phyloP scores from a whole-genome alignment of 371 early-diverging fungal species.

The Rhizopus delemar region DNA sequence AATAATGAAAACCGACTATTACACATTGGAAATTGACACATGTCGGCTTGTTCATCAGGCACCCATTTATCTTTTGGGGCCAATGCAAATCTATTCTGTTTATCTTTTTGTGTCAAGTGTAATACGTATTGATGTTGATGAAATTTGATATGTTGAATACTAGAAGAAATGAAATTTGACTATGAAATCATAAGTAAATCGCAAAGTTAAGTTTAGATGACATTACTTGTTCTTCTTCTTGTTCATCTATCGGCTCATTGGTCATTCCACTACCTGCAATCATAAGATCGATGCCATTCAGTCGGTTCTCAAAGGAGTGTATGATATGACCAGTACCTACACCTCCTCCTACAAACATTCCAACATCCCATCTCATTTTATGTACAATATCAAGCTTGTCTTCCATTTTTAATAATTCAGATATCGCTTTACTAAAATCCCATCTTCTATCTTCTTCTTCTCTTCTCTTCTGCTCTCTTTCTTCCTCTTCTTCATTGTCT shows the following conservation, averaged over 20 bases:
- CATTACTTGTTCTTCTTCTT: conserved; percentile 4
- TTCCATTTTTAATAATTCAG: conserved; percentile 36
- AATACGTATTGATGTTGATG: conserved; percentile 40
- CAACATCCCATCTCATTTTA: conserved; percentile 48
- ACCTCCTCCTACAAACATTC: conserved; percentile 49
- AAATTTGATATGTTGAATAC: conserved; percentile 25
- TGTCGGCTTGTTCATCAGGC: conserved; percentile 35
- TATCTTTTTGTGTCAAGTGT: conserved; percentile 30
- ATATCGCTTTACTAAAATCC: conserved; percentile 34
- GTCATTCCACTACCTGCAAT: conserved; percentile 47
- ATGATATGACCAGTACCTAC: conserved; percentile 50
- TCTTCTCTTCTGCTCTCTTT: conserved; percentile 4
- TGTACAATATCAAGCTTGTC: conserved; percentile 40
- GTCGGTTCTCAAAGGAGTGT: conserved; percentile 34
- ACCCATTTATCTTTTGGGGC: conserved; percentile 40
- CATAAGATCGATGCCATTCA: conserved; percentile 44
- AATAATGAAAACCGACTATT: conserved; percentile 33
- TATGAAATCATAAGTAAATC: conserved; percentile 2
- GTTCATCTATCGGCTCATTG: not conserved
- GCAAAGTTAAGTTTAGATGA: not conserved
- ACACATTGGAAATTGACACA: conserved; percentile 41
- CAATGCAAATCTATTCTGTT: conserved; percentile 29
- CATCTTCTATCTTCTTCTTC: conserved; percentile 15
- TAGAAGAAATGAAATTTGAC: conserved; percentile 22
- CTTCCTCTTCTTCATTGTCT: conserved; percentile 10